Evolutionary conservation across 169 alveolate species (phyloP).

Genomic region (Plasmodium gallinaceum): DNA sequence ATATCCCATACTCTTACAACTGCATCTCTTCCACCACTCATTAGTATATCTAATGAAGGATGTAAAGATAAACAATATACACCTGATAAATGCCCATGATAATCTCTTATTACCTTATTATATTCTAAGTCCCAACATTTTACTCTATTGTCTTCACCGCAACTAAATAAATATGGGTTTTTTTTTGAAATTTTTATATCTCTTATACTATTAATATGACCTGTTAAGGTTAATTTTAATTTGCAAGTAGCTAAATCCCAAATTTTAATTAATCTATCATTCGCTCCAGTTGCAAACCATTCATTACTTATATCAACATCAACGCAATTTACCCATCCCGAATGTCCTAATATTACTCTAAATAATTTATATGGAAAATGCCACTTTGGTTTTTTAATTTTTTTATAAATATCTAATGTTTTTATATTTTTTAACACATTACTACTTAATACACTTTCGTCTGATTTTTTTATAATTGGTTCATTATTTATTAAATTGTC

Average conservation of each 20-base stretch:
- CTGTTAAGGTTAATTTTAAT: constrained; percentile 96
- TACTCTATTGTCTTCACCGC: constrained; percentile 98
- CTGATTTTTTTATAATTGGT: constrained; percentile 66
- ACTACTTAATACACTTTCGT: constrained; percentile 78
- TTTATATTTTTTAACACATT: constrained; percentile 80
- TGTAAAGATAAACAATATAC: constrained; percentile 96
- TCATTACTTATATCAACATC: constrained; percentile 97
- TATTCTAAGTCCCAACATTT: constrained; percentile 99
- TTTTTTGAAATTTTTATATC: constrained; percentile 94
- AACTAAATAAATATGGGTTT: constrained; percentile 98
- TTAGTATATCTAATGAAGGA: constrained; percentile 96
- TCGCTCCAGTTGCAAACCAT: constrained; percentile 97
- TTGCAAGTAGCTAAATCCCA: constrained; percentile 99
- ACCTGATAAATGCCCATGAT: constrained; percentile 98
- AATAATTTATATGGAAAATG: constrained; percentile 98
- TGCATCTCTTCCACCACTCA: constrained; percentile 99
- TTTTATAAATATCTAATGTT: constrained; percentile 78
- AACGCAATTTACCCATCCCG: constrained; percentile 99
- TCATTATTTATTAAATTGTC: constrained; percentile 8
- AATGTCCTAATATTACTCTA: constrained; percentile 98
- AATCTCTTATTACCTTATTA: constrained; percentile 96
- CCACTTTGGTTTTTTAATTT: constrained; percentile 90
- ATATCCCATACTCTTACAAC: constrained; percentile 99
- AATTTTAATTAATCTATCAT: constrained; percentile 97
- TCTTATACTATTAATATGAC: constrained; percentile 97